Conservation (phyloP, 2,329 filamentous ascomycete species). For the Monilinia fructigena region DNA sequence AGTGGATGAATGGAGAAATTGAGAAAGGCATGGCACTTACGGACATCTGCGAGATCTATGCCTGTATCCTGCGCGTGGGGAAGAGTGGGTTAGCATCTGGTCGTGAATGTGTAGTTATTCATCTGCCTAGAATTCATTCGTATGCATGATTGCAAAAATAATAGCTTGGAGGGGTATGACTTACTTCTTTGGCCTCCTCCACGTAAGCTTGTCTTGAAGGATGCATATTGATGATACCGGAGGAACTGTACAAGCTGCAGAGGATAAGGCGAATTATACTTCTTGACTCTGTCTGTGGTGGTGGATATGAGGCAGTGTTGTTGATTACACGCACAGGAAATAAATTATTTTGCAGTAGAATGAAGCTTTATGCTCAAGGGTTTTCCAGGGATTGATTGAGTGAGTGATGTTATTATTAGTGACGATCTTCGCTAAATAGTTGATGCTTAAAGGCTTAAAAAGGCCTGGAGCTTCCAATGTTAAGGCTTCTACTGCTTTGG, state of each 20-base stretch:
- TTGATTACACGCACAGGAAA: not conserved
- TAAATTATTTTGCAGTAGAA: constrained; percentile 9
- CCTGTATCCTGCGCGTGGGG: constrained; percentile 42
- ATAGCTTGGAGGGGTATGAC: constrained; percentile 35
- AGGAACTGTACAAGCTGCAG: not conserved
- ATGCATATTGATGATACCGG: constrained; percentile 58
- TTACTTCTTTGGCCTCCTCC: constrained; percentile 76
- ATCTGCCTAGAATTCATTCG: constrained; percentile 15
- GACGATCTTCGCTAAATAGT: constrained; percentile 15
- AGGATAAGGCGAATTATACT: not conserved
- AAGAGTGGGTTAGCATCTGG: constrained; percentile 23
- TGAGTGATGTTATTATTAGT: constrained; percentile 15
- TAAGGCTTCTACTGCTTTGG: not conserved
- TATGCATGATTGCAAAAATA: not conserved
- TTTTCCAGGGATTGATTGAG: not conserved
- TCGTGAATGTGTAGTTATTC: not conserved
- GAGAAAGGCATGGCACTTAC: constrained; percentile 48
- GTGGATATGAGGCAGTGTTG: constrained; percentile 3
- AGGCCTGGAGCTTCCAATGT: no score
- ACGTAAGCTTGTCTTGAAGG: constrained; percentile 91
- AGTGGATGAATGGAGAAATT: not conserved
- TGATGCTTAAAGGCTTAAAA: constrained; percentile 4
- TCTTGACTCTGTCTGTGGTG: not conserved
- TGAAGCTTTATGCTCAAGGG: constrained; percentile 13
- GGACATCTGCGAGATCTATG: constrained; percentile 61